Evolutionary conservation across 2,329 filamentous ascomycete species (phyloP), one percentile per base, ranked within the genome.

Genomic region (Thielaviopsis ethacetica): DNA sequence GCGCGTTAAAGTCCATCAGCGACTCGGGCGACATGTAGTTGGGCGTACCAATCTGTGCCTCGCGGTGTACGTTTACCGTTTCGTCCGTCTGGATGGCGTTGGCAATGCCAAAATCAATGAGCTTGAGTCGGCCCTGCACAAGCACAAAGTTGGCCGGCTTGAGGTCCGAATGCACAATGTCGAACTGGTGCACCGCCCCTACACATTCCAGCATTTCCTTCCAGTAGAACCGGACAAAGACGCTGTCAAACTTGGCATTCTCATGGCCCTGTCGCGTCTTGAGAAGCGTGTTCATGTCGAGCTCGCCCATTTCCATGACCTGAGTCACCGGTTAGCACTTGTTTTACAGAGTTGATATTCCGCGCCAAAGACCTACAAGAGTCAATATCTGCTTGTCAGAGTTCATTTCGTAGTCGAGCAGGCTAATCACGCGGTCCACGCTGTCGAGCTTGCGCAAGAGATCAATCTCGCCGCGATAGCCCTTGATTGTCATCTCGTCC

Each of bases 1-100:
- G 70, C 58, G 83, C 84, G 64, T 94, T 95, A 26, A 84, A 86
- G 71, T 97, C 93, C 68, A 94, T 83, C 54, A 98, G 79, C 2
- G 87, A 90, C 71, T 98, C 93, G 0, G 93, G 93, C 1, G 89
- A 94, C 93, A 98, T 98, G 75, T 96, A 98, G 70, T 95, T 98
- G 3, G 93, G 91, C 0, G 93, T 98, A 59, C 94, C 93, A 63
- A 97, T 84, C 72, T 97, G 90, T 12, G 85, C 88, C 68, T 98
- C 93, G 60, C 93, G 87, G 71, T 98, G 93, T 12, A 98, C 91
- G 65, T 98, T 98, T 70, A 96, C 86, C 0, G 93, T 98, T 71
- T 96, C 83, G 68, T 97, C 93, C 1, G 84, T 88, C 71, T 95
- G 87, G 66, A 98, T 98, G 55, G 93, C 91, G 67, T 96, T 95